A percentile compares a stretch with the other conserved stretches of the same genome.
phyloP scores from a whole-genome alignment of 1,284 basidiomycete species.

The Exobasidium cylindrosporum region DNA sequence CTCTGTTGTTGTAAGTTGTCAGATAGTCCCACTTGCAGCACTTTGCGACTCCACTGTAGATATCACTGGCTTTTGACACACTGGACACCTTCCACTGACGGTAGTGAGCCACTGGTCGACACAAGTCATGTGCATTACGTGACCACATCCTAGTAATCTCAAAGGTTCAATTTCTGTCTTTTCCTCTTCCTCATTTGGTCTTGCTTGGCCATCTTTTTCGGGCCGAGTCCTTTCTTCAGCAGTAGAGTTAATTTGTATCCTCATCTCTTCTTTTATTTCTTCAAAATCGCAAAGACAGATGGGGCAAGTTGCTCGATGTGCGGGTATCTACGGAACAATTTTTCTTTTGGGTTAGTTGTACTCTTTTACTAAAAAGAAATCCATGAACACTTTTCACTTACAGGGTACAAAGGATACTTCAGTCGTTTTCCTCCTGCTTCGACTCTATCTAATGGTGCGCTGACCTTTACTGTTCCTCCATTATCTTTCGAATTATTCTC shows the following conservation, averaged over 20 bases:
- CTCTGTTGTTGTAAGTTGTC: too few species aligned
- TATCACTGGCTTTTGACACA: slow-evolving; percentile 35
- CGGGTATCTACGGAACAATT: slow-evolving; percentile 42
- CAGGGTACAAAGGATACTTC: not conserved
- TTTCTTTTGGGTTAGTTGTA: too few species aligned
- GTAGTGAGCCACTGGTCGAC: slow-evolving; percentile 46
- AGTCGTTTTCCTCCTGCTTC: too few species aligned
- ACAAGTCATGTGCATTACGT: slow-evolving; percentile 36
- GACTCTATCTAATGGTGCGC: too few species aligned
- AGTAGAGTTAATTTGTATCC: not conserved
- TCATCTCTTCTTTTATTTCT: not conserved
- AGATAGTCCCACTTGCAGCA: too few species aligned
- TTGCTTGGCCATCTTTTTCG: slow-evolving; percentile 17
- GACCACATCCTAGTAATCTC: slow-evolving; percentile 35
- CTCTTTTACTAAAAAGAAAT: slow-evolving; percentile 11
- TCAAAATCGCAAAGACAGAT: slow-evolving; percentile 49
- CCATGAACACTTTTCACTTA: not conserved
- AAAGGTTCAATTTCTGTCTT: slow-evolving; percentile 35
- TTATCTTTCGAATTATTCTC: too few species aligned
- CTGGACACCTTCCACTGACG: slow-evolving; percentile 42
- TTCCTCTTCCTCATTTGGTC: not conserved
- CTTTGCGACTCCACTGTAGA: too few species aligned
- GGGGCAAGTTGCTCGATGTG: slow-evolving; percentile 43
- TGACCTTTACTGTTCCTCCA: too few species aligned
- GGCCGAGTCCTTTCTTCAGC: not conserved